Conservation (phyloP, 202 grass and related monocot species). For the Panicum virgatum region DNA sequence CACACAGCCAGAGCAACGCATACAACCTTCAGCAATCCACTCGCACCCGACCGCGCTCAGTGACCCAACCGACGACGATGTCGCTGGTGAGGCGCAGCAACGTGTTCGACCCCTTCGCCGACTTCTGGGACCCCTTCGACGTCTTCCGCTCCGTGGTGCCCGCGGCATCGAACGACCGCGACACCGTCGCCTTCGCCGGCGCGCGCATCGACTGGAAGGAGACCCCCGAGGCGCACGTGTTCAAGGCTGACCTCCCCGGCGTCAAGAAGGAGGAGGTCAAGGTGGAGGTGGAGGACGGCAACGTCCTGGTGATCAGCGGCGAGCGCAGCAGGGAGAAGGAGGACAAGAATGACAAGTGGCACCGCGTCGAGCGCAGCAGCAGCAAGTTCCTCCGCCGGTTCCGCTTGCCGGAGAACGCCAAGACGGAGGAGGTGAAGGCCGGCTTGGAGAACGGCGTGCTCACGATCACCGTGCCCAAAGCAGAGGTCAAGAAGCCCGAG, state of each 20-base stretch:
- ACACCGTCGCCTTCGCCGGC: constrained; percentile 22
- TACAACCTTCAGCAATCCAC: background rate
- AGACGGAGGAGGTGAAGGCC: constrained; percentile 43
- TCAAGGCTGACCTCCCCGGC: constrained; percentile 61
- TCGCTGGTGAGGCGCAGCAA: constrained; percentile 62
- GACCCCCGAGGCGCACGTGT: constrained; percentile 55
- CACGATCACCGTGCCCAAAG: constrained; percentile 60
- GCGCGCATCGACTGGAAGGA: constrained; percentile 69
- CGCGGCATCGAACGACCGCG: background rate
- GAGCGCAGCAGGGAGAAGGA: constrained; percentile 49
- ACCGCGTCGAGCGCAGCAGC: constrained; percentile 53
- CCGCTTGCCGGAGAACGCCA: constrained; percentile 52
- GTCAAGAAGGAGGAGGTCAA: constrained; percentile 52
- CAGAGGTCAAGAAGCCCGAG: constrained; percentile 39
- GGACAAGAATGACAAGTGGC: constrained; percentile 57
- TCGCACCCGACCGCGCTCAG: background rate
- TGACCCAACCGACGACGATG: constrained; percentile 25
- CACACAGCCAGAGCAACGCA: background rate
- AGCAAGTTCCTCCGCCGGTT: constrained; percentile 39
- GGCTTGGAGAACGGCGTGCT: constrained; percentile 58
- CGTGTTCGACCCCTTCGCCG: constrained; percentile 47
- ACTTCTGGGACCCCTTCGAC: constrained; percentile 56
- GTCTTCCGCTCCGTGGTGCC: constrained; percentile 43
- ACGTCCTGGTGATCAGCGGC: constrained; percentile 52
- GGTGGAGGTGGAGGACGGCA: constrained; percentile 47